phyloP scores from a whole-genome alignment of 2,329 filamentous ascomycete species.

The Fusarium guadeloupense region DNA sequence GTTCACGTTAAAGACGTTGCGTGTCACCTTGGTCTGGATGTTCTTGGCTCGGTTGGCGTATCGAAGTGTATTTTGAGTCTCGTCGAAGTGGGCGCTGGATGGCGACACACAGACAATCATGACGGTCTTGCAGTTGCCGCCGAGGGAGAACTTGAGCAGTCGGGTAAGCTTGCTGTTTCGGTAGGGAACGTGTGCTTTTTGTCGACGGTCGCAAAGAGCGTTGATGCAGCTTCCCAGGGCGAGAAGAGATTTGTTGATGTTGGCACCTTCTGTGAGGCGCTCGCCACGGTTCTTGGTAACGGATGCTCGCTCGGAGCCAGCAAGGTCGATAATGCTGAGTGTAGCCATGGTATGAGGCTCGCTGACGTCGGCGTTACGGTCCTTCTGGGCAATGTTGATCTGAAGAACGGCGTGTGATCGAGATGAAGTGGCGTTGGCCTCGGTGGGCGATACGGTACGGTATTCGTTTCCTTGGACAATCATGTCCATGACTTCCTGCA shows the following conservation, averaged over 20 bases:
- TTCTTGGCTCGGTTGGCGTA: slow-evolving; percentile 99
- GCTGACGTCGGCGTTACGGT: slow-evolving; percentile 89
- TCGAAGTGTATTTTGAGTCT: slow-evolving; percentile 96
- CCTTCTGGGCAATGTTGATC: slow-evolving; percentile 94
- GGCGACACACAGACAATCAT: slow-evolving; percentile 99
- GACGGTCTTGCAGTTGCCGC: slow-evolving; percentile 97
- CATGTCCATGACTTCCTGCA: slow-evolving; percentile 99
- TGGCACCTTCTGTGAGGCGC: slow-evolving; percentile 89
- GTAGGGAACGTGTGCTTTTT: slow-evolving; percentile 94
- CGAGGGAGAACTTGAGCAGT: slow-evolving; percentile 94
- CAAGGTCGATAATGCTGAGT: slow-evolving; percentile 96
- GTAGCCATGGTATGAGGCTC: slow-evolving; percentile 99
- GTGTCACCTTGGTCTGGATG: slow-evolving; percentile 99
- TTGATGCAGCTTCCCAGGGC: slow-evolving; percentile 98
- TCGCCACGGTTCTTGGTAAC: slow-evolving; percentile 97
- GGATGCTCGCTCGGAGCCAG: slow-evolving; percentile 93
- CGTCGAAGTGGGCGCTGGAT: slow-evolving; percentile 95
- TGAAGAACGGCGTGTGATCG: slow-evolving; percentile 97
- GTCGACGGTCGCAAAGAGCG: slow-evolving; percentile 90
- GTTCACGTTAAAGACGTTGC: slow-evolving; percentile 99
- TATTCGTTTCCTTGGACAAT: slow-evolving; percentile 95
- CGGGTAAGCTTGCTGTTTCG: slow-evolving; percentile 97
- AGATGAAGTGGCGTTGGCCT: slow-evolving; percentile 96
- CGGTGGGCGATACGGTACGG: slow-evolving; percentile 94
- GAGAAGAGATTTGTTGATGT: slow-evolving; percentile 98